Evolutionary conservation across 257 asterid genomes (phyloP), one percentile per base, ranked within the genome.

Genomic region (Forsythia viridissima): DNA sequence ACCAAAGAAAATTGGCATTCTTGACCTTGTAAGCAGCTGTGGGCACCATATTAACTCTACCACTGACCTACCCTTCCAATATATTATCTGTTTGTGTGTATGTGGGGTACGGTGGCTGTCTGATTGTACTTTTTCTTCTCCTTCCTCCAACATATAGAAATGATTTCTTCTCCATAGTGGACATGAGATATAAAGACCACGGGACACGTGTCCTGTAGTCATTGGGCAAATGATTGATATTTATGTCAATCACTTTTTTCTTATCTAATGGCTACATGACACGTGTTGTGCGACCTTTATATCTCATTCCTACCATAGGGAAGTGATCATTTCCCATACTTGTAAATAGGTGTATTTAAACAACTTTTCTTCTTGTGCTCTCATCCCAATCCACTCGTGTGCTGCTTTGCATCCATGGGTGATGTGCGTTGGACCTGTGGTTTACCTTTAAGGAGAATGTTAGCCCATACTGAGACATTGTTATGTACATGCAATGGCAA

Each of bases 1-100:
- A 18, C 69, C 59, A 51, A 34, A 77, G 81, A 70, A 51, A 77
- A 77, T 37, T 51, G 44, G 37, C 11, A 30, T 46, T 77, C 63
- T 77, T 70, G 76, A 70, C 76, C 8, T 63, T 63, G 70, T 1
- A 63, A 55, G 65, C 24, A 55, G 6, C 8, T 1, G 39, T 63
- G 70, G 70, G 70, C 39, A 63, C 70, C 70, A 24, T 63, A 63
- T 63, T 63, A 63, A 63, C 38, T 63, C 70, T 24, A 9, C 16
- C 70, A 36, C 70, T 63, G 70, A 30, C 70, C 15, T 24, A 1
- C 24, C 70, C 6, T 21, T 63, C 7, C n/a, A 63, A 59, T 15
- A 15, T 55, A 15, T 15, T 30, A 30, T 1, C 2, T 3, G 6
- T 55, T 4, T 4, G 6, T 55, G 24, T 55, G 30, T 48, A 48